phyloP scores from a whole-genome alignment of 805 yeast species.

The Teunomyces tritomae region DNA sequence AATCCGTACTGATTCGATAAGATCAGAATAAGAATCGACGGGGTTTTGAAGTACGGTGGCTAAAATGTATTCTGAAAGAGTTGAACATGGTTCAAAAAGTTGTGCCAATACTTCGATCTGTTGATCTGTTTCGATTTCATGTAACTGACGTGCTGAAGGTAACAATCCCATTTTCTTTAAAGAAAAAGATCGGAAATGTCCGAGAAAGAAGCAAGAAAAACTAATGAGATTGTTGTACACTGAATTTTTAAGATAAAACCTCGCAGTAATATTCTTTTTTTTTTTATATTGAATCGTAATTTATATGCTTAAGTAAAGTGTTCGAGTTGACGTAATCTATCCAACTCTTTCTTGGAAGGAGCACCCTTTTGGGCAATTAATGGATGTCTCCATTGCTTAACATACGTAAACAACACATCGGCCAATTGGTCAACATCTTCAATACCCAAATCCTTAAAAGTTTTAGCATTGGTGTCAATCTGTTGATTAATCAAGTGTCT shows the following conservation, averaged over 20 bases:
- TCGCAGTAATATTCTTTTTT: neutral
- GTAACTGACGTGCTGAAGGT: constrained; percentile 2
- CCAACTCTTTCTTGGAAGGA: constrained; percentile 37
- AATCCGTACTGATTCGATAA: constrained; percentile 47
- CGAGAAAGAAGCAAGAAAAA: neutral
- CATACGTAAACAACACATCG: constrained; percentile 43
- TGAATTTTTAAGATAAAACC: too few relatives aligned
- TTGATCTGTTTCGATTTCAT: constrained; percentile 17
- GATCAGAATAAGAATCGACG: constrained; percentile 20
- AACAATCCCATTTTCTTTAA: neutral
- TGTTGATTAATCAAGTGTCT: constrained; percentile 69
- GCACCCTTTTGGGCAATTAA: constrained; percentile 46
- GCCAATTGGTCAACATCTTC: constrained; percentile 39
- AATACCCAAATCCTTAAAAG: constrained; percentile 72
- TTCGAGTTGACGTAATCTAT: constrained; percentile 43
- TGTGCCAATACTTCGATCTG: constrained; percentile 46
- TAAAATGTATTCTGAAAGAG: constrained; percentile 35
- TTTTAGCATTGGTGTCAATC: constrained; percentile 57
- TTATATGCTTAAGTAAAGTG: constrained; percentile 32
- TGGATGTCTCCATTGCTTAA: constrained; percentile 50
- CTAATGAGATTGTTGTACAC: neutral
- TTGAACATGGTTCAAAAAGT: constrained; percentile 64
- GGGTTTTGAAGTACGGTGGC: constrained; percentile 21
- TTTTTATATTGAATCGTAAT: neutral
- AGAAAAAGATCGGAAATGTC: constrained; percentile 1